phyloP scores from a whole-genome alignment of 352 stramenopile genomes.

The Phytophthora brassicae region DNA sequence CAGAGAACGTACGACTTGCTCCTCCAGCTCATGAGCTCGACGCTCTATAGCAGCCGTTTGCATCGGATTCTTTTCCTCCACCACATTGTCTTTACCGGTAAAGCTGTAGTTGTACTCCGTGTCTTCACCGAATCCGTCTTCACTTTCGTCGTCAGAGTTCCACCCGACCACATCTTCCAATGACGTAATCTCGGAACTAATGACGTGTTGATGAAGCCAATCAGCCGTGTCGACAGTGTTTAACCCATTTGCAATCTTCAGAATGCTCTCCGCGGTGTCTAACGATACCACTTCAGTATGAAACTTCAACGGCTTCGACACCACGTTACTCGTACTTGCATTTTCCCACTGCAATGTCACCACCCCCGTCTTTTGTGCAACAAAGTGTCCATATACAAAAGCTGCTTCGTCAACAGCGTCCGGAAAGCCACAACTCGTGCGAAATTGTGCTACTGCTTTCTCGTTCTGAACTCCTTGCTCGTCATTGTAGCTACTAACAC shows the following conservation, averaged over 20 bases:
- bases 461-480: not conserved
- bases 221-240: slow-evolving; percentile 12
- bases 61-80: slow-evolving; percentile 14
- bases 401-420: not conserved
- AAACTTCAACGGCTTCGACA: slow-evolving; percentile 46
- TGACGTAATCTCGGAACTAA: slow-evolving; percentile 24
- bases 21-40: slow-evolving; percentile 34
- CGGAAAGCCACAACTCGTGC: slow-evolving; percentile 31
- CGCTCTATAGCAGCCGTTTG: slow-evolving; percentile 20
- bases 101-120: slow-evolving; percentile 6
- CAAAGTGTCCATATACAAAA: slow-evolving; percentile 37
- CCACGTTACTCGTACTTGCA: slow-evolving; percentile 39
- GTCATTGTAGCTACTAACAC: slow-evolving; percentile 1
- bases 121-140: slow-evolving; percentile 10
- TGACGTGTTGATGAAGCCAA: slow-evolving; percentile 23
- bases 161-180: slow-evolving; percentile 22
- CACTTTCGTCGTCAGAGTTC: slow-evolving; percentile 14
- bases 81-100: not conserved
- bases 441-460: slow-evolving; percentile 30
- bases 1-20: slow-evolving; percentile 43
- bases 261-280: slow-evolving; percentile 1
- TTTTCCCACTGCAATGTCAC: slow-evolving; percentile 52
- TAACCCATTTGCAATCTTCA: slow-evolving; percentile 15
- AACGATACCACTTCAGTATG: slow-evolving; percentile 29
- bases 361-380: slow-evolving; percentile 18